phyloP scores from a whole-genome alignment of 2,329 filamentous ascomycete species.

The Lachnellula hyalina region DNA sequence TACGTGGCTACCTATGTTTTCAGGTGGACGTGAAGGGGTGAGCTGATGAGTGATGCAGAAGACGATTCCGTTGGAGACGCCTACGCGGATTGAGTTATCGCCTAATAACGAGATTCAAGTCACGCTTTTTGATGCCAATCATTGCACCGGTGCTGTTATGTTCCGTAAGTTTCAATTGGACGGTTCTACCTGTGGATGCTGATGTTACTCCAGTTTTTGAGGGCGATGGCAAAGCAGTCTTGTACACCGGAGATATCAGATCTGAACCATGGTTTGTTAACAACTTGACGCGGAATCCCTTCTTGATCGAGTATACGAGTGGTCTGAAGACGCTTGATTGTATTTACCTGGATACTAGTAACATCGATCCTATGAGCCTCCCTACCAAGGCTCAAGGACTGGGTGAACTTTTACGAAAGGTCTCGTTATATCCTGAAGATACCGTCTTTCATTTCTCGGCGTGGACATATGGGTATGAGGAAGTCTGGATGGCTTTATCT shows the following conservation, averaged over 20 bases:
- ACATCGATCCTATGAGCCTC: constrained; percentile 44
- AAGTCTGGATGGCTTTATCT: constrained; percentile 81
- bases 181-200: neutral
- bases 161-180: constrained; percentile 50
- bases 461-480: constrained; percentile 92
- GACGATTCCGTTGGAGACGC: constrained; percentile 75
- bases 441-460: constrained; percentile 80
- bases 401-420: constrained; percentile 63
- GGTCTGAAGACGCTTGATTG: constrained; percentile 66
- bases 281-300: constrained; percentile 63
- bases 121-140: constrained; percentile 86
- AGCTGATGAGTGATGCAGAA: constrained; percentile 44
- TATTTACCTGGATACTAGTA: constrained; percentile 87
- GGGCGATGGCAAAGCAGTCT: constrained; percentile 60
- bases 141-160: constrained; percentile 87
- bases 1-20: constrained; percentile 29
- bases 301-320: constrained; percentile 67
- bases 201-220: constrained; percentile 56
- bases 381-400: constrained; percentile 70
- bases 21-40: neutral
- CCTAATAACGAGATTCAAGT: constrained; percentile 67
- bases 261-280: constrained; percentile 85
- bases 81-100: constrained; percentile 67
- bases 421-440: constrained; percentile 61
- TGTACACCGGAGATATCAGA: constrained; percentile 87